Evolutionary conservation across 805 yeast species (phyloP).

Genomic region (Schwanniomyces sp.): DNA sequence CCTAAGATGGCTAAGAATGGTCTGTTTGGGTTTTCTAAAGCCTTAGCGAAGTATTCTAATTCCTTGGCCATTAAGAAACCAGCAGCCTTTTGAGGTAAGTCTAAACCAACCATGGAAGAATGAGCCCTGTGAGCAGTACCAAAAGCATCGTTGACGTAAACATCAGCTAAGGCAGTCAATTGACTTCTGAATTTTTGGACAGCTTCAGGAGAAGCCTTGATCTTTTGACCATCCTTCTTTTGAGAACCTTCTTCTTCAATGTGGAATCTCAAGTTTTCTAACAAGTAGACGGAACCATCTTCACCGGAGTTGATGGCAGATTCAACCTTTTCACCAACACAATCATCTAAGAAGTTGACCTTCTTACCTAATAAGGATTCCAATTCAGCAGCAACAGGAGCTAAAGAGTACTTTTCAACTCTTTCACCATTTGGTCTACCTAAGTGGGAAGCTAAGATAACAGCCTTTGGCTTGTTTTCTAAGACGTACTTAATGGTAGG

Average conservation of each 20-base stretch:
- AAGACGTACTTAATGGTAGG: constrained; percentile 97
- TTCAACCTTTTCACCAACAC: constrained; percentile 92
- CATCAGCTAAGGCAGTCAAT: constrained; percentile 92
- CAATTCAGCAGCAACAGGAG: constrained; percentile 92
- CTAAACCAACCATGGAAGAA: constrained; percentile 98
- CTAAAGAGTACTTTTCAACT: constrained; percentile 81
- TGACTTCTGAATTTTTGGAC: constrained; percentile 87
- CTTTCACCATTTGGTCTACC: constrained; percentile 99
- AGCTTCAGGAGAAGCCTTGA: constrained; percentile 84
- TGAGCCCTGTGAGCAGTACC: constrained; percentile 99
- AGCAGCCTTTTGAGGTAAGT: constrained; percentile 93
- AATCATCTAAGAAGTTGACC: constrained; percentile 84
- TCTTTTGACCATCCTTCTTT: constrained; percentile 89
- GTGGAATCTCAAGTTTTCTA: constrained; percentile 98
- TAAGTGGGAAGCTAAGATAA: constrained; percentile 92
- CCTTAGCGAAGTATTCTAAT: constrained; percentile 95
- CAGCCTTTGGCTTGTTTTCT: constrained; percentile 87
- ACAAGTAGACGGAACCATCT: constrained; percentile 80
- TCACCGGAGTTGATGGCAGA: constrained; percentile 69
- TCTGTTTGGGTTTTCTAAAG: constrained; percentile 95
- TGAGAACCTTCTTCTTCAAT: constrained; percentile 95
- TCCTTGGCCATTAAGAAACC: constrained; percentile 99
- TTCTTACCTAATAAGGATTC: constrained; percentile 65
- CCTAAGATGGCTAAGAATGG: constrained; percentile 99
- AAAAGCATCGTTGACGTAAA: constrained; percentile 96